phyloP scores from a whole-genome alignment of 176 grass and related monocot genomes.

The Avena eriantha region DNA sequence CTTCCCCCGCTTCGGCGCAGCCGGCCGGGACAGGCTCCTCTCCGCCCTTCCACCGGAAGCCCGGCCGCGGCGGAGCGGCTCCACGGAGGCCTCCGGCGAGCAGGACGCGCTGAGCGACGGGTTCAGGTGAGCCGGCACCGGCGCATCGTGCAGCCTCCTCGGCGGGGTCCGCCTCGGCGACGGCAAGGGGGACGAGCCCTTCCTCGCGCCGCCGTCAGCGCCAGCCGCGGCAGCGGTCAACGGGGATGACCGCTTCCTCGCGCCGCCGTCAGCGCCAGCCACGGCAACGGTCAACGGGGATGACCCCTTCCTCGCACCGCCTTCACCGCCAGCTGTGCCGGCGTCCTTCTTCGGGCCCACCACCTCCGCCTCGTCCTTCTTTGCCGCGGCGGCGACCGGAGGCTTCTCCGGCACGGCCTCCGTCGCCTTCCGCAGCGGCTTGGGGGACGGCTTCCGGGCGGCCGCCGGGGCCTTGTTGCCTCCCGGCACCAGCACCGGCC shows the following conservation, averaged over 20 bases:
- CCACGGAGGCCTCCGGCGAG: conserved; percentile 72
- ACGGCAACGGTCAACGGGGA: conserved; percentile 1
- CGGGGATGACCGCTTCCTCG: background rate
- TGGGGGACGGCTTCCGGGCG: conserved; percentile 62
- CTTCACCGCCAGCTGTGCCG: background rate
- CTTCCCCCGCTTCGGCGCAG: conserved; percentile 56
- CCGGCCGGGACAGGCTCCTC: conserved; percentile 40
- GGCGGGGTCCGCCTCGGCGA: conserved; percentile 40
- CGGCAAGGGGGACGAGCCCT: conserved; percentile 13
- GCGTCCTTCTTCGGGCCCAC: conserved; percentile 35
- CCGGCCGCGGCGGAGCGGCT: conserved; percentile 57
- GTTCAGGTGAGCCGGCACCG: conserved; percentile 45
- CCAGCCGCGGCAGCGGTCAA: background rate
- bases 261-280: background rate
- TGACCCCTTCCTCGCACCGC: background rate
- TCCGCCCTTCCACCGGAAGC: conserved; percentile 54
- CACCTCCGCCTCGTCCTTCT: conserved; percentile 41
- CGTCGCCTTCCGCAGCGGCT: conserved; percentile 55
- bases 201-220: background rate
- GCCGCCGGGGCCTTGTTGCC: conserved; percentile 72
- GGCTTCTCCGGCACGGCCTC: conserved; percentile 37
- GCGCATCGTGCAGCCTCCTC: conserved; percentile 59
- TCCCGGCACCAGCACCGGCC: conserved; percentile 79
- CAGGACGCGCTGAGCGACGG: conserved; percentile 71
- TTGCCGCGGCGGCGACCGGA: background rate